Evolutionary conservation across 75 land plant species (phyloP).

Genomic region (Chamaecyparis obtusa): DNA sequence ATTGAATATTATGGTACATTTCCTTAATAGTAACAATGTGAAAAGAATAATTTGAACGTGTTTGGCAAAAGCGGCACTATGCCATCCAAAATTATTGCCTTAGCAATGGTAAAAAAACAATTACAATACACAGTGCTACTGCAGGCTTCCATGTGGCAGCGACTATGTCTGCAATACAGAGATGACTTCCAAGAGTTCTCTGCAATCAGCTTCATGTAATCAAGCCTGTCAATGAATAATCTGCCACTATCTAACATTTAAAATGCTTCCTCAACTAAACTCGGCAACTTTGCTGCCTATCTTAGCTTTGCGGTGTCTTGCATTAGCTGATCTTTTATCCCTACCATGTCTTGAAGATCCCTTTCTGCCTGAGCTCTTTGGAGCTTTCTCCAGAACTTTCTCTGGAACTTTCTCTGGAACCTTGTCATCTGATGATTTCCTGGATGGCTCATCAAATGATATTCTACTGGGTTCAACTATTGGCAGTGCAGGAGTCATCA

Average conservation of each 20-base stretch:
- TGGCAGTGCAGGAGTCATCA: not conserved
- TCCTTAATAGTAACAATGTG: conserved; percentile 9
- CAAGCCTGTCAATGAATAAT: conserved; percentile 7
- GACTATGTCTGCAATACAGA: not conserved
- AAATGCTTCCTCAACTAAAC: conserved; percentile 2
- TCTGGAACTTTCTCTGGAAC: not conserved
- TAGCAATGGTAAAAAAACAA: conserved; percentile 5
- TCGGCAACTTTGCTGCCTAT: conserved; percentile 4
- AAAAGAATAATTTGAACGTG: conserved; percentile 7
- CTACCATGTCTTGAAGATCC: conserved; percentile 10
- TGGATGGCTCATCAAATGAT: conserved; percentile 7
- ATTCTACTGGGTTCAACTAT: not conserved
- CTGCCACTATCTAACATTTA: not conserved
- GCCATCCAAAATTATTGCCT: conserved; percentile 12
- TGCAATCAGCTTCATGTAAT: not conserved
- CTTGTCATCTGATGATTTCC: conserved; percentile 6
- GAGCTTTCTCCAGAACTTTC: not conserved
- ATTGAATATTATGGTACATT: conserved; percentile 14
- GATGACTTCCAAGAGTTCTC: not conserved
- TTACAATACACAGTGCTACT: conserved; percentile 2
- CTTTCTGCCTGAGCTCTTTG: not conserved
- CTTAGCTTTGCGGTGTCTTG: conserved; percentile 15
- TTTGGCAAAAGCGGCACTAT: not conserved
- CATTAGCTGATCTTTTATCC: conserved; percentile 1
- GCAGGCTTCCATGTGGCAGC: not conserved